Percentiles rank a stretch among this genome's conserved stretches.
Conservation (phyloP, 2,329 filamentous ascomycete genomes). For the Beauveria sp. region DNA sequence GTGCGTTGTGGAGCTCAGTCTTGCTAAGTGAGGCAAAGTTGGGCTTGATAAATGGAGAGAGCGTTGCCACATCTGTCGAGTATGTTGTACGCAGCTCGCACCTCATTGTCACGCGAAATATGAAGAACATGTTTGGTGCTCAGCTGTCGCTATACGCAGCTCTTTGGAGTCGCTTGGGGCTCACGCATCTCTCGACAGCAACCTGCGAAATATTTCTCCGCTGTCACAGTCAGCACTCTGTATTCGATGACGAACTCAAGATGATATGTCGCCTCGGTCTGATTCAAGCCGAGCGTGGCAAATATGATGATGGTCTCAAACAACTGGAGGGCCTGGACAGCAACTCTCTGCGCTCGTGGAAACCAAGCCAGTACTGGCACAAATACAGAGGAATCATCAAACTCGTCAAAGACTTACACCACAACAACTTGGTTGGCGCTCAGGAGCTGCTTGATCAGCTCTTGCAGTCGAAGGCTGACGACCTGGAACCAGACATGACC, state of each 20-base stretch:
- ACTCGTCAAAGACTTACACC: slow-evolving; percentile 54
- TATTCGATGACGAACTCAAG: slow-evolving; percentile 71
- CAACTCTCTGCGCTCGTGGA: slow-evolving; percentile 62
- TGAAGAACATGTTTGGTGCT: slow-evolving; percentile 64
- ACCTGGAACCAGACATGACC: slow-evolving; percentile 44
- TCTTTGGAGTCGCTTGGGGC: slow-evolving; percentile 69
- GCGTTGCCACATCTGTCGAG: slow-evolving; percentile 59
- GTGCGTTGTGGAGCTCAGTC: slow-evolving; percentile 74
- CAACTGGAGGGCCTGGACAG: slow-evolving; percentile 40
- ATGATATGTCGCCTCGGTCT: slow-evolving; percentile 63
- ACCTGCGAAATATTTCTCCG: slow-evolving; percentile 68
- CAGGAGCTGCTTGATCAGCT: slow-evolving; percentile 44
- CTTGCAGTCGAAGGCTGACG: slow-evolving; percentile 41
- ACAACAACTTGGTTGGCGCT: slow-evolving; percentile 43
- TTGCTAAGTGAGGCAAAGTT: slow-evolving; percentile 81
- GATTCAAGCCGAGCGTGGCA: slow-evolving; percentile 53
- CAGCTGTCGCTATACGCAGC: slow-evolving; percentile 66
- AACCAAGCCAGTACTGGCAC: slow-evolving; percentile 66
- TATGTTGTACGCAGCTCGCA: slow-evolving; percentile 76
- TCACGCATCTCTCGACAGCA: slow-evolving; percentile 44
- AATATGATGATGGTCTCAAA: slow-evolving; percentile 58
- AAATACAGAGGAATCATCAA: slow-evolving; percentile 61
- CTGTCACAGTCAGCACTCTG: slow-evolving; percentile 52
- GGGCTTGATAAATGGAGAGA: slow-evolving; percentile 62
- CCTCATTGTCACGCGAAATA: slow-evolving; percentile 68